phyloP scores from a whole-genome alignment of 306 rosid species.

The Glycine latifolia region DNA sequence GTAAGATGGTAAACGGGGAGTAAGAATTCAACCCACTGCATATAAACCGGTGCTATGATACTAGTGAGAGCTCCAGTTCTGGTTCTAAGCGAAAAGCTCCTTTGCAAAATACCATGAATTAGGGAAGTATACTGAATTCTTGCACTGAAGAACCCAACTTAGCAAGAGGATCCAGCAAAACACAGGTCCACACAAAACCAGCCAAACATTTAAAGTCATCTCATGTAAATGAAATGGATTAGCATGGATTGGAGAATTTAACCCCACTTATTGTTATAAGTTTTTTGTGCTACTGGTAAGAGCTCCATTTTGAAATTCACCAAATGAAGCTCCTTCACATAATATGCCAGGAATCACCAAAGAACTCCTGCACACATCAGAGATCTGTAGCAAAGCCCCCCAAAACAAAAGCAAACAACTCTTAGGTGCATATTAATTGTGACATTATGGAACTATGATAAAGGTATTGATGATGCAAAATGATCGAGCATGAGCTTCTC shows the following conservation, averaged over 20 bases:
- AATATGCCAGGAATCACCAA: constrained; percentile 56
- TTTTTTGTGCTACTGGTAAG: constrained; percentile 58
- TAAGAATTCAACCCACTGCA: constrained; percentile 68
- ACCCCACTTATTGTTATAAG: constrained; percentile 58
- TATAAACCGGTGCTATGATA: constrained; percentile 55
- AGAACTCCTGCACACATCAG: constrained; percentile 57
- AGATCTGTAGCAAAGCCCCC: constrained; percentile 73
- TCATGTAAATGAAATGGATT: constrained; percentile 54
- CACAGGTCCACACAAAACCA: constrained; percentile 52
- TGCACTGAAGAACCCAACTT: constrained; percentile 53
- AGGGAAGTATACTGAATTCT: constrained; percentile 54
- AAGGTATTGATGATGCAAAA: constrained; percentile 59
- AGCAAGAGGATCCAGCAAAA: constrained; percentile 59
- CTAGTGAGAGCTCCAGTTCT: constrained; percentile 62
- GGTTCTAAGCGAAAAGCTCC: constrained; percentile 54
- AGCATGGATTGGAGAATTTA: constrained; percentile 53
- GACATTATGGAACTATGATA: constrained; percentile 61
- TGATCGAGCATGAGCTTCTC: constrained; percentile 75
- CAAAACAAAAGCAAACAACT: constrained; percentile 73
- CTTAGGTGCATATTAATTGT: constrained; percentile 67
- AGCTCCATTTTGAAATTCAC: constrained; percentile 60
- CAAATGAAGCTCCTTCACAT: constrained; percentile 57
- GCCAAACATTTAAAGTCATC: constrained; percentile 54
- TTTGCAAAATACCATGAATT: constrained; percentile 56
- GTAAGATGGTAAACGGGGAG: constrained; percentile 51